phyloP scores from a whole-genome alignment of 2,329 filamentous ascomycete genomes.

The Epicoccum nigrum region DNA sequence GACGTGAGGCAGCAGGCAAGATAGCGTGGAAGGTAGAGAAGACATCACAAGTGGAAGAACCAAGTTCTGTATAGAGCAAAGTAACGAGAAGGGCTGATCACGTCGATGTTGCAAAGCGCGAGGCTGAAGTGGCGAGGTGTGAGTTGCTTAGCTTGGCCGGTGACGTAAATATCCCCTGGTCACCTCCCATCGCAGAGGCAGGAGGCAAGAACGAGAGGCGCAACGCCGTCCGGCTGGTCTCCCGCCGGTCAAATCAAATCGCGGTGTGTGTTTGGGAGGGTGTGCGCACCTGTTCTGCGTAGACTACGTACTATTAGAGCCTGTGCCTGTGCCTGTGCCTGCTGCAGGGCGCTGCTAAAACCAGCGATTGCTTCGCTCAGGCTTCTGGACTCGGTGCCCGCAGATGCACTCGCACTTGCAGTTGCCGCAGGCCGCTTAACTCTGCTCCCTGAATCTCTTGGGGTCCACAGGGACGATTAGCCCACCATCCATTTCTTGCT shows the following conservation, averaged over 20 bases:
- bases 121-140: not conserved
- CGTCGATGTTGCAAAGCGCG: not conserved
- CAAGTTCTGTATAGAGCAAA: no score
- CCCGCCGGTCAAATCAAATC: not conserved
- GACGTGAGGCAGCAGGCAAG: no score
- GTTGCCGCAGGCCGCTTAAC: constrained; percentile 9
- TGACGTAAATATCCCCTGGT: constrained; percentile 8
- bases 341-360: not conserved
- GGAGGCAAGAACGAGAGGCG: constrained; percentile 1
- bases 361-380: not conserved
- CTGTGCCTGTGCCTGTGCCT: no score
- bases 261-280: not conserved
- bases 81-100: no score
- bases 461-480: constrained; percentile 14
- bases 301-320: no score
- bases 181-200: not conserved
- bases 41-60: no score
- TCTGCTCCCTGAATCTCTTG: constrained; percentile 6
- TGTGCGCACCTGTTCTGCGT: not conserved
- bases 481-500: constrained; percentile 17
- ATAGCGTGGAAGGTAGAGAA: no score
- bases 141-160: not conserved
- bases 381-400: constrained; percentile 4
- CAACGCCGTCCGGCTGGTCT: not conserved
- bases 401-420: constrained; percentile 6